A percentile compares a stretch with the other conserved stretches of the same genome.
These are phyloP conservation scores for Polytrichum commune DNA, from an alignment of 225 moss, liverwort and hornwort species.

Conservation along the genomic window DNA sequence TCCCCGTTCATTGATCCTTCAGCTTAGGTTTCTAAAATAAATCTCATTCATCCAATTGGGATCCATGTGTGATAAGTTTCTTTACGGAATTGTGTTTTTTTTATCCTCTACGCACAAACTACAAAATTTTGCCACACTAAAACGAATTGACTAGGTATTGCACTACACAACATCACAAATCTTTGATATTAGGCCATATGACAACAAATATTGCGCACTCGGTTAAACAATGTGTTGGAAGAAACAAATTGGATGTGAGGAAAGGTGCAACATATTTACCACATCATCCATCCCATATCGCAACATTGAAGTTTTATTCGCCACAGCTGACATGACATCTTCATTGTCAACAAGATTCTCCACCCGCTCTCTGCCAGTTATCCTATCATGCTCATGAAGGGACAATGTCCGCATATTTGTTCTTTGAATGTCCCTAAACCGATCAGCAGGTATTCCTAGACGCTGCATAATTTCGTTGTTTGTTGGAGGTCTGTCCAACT, in stretches of 20 bases:
- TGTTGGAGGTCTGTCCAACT: conserved; percentile 69
- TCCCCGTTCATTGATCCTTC: too few species aligned
- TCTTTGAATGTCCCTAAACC: conserved; percentile 72
- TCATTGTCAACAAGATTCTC: conserved; percentile 53
- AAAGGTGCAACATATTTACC: conserved; percentile 30
- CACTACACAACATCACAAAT: too few species aligned
- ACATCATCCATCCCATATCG: conserved; percentile 72
- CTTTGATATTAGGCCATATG: too few species aligned
- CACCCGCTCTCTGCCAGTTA: conserved; percentile 68
- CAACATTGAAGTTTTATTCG: conserved; percentile 29
- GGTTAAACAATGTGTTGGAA: background rate
- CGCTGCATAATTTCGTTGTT: conserved; percentile 63
- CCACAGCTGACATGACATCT: conserved; percentile 14
- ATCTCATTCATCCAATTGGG: too few species aligned
- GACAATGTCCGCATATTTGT: conserved; percentile 55
- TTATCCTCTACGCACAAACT: too few species aligned
- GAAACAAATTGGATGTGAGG: too few species aligned
- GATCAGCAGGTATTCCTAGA: conserved; percentile 59
- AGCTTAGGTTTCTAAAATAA: too few species aligned
- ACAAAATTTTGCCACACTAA: too few species aligned
- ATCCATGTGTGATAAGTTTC: too few species aligned
- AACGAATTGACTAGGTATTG: too few species aligned
- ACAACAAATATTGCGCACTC: too few species aligned
- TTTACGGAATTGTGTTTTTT: too few species aligned
- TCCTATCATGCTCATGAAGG: conserved; percentile 51